phyloP scores from a whole-genome alignment of 331 rosid genomes.

The Spiraea crenata region DNA sequence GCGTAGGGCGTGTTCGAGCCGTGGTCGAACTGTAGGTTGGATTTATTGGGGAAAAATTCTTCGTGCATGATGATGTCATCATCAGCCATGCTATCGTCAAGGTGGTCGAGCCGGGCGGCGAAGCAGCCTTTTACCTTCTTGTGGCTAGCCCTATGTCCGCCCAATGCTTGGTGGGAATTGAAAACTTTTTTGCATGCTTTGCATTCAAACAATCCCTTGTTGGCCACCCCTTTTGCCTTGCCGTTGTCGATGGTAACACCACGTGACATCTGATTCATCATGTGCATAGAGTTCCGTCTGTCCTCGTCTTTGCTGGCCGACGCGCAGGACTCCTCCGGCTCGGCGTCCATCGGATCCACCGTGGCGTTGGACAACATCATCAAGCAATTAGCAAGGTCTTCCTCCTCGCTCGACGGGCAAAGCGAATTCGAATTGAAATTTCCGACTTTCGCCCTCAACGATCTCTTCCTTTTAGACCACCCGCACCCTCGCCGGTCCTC shows the following conservation, averaged over 20 bases:
- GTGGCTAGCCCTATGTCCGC: slow-evolving; percentile 96
- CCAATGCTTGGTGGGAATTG: slow-evolving; percentile 94
- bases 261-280: slow-evolving; percentile 47
- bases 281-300: slow-evolving; percentile 44
- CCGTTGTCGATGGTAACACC: slow-evolving; percentile 28
- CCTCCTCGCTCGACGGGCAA: slow-evolving; percentile 79
- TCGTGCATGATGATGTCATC: slow-evolving; percentile 63
- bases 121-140: slow-evolving; percentile 95
- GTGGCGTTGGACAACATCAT: slow-evolving; percentile 85
- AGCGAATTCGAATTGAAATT: slow-evolving; percentile 43
- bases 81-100: slow-evolving; percentile 39
- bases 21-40: slow-evolving; percentile 46
- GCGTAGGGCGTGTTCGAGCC: slow-evolving; percentile 28
- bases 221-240: slow-evolving; percentile 55
- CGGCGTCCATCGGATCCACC: slow-evolving; percentile 49
- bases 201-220: slow-evolving; percentile 72
- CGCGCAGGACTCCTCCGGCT: slow-evolving; percentile 80
- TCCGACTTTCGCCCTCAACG: slow-evolving; percentile 60
- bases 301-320: slow-evolving; percentile 82
- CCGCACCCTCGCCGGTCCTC: slow-evolving; percentile 45
- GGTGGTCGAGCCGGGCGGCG: slow-evolving; percentile 62
- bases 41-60: slow-evolving; percentile 53
- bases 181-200: slow-evolving; percentile 92
- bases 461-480: slow-evolving; percentile 84
- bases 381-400: slow-evolving; percentile 81